A percentile compares a stretch with the other conserved stretches of the same genome.
Evolutionary conservation across 768 basidiomycete species (phyloP).

Genomic region (Rhizopogon rudus): DNA sequence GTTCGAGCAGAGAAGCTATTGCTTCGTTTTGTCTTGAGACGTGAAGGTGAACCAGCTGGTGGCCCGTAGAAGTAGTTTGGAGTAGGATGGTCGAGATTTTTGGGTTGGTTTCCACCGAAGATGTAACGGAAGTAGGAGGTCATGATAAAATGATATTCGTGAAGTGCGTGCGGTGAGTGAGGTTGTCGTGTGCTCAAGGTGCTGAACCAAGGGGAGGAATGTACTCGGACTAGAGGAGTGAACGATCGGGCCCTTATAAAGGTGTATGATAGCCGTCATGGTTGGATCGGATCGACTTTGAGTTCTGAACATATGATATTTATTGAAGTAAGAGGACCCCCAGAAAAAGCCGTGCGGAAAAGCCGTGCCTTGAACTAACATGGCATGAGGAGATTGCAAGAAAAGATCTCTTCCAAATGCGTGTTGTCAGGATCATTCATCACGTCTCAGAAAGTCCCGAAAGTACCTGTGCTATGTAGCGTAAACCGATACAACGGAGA

Average conservation of each 20-base stretch:
- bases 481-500: slow-evolving; percentile 6
- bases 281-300: slow-evolving; percentile 9
- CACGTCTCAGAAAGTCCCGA: slow-evolving; percentile 29
- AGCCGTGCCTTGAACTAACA: slow-evolving; percentile 8
- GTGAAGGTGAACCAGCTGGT: slow-evolving; percentile 20
- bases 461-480: slow-evolving; percentile 18
- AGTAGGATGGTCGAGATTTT: slow-evolving; percentile 28
- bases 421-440: slow-evolving; percentile 11
- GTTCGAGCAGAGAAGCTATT: slow-evolving; percentile 34
- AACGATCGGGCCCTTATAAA: slow-evolving; percentile 16
- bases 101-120: slow-evolving; percentile 31
- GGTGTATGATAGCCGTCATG: slow-evolving; percentile 14
- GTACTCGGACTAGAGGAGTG: slow-evolving; percentile 1
- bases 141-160: slow-evolving; percentile 30
- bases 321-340: slow-evolving; percentile 31
- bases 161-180: background rate
- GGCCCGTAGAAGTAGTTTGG: slow-evolving; percentile 37
- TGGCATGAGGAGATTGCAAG: slow-evolving; percentile 17
- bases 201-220: slow-evolving; percentile 9
- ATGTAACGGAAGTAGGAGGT: slow-evolving; percentile 47
- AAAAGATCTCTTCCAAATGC: slow-evolving; percentile 7
- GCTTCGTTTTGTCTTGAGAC: slow-evolving; percentile 32
- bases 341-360: slow-evolving; percentile 20
- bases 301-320: slow-evolving; percentile 16
- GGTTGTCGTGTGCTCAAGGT: slow-evolving; percentile 12